phyloP scores from a whole-genome alignment of 2,329 filamentous ascomycete species.

The Penicillium oxalicum region DNA sequence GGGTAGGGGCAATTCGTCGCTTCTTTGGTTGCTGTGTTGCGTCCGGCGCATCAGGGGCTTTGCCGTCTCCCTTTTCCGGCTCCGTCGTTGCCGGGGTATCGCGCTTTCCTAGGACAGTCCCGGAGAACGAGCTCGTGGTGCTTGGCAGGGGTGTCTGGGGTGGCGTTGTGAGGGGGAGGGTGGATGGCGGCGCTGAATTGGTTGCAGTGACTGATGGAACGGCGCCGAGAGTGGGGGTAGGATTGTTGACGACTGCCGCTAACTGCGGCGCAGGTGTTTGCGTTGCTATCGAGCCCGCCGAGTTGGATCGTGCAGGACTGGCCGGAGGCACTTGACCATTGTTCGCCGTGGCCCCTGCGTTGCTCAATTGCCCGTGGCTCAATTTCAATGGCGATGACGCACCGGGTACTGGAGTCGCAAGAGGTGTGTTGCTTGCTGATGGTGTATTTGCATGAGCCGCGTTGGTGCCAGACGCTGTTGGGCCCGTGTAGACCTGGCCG shows the following conservation, averaged over 20 bases:
- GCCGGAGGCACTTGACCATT: slow-evolving; percentile 53
- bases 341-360: slow-evolving; percentile 52
- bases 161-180: slow-evolving; percentile 74
- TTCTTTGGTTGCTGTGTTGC: slow-evolving; percentile 53
- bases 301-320: slow-evolving; percentile 80
- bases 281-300: slow-evolving; percentile 71
- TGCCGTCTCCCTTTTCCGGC: slow-evolving; percentile 41
- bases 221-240: slow-evolving; percentile 69
- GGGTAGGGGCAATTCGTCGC: slow-evolving; percentile 64
- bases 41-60: slow-evolving; percentile 41
- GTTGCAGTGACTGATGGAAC: slow-evolving; percentile 71
- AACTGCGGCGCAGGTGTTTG: slow-evolving; percentile 41
- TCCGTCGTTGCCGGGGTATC: slow-evolving; percentile 39
- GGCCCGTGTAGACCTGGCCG: slow-evolving; percentile 67
- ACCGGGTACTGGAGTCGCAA: slow-evolving; percentile 61
- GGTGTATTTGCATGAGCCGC: slow-evolving; percentile 36
- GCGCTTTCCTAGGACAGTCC: slow-evolving; percentile 50
- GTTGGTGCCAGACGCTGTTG: slow-evolving; percentile 26
- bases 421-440: slow-evolving; percentile 61
- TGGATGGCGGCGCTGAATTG: slow-evolving; percentile 50
- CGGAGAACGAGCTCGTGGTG: slow-evolving; percentile 48
- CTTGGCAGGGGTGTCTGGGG: slow-evolving; percentile 73
- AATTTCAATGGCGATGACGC: slow-evolving; percentile 51
- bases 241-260: slow-evolving; percentile 61
- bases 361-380: slow-evolving; percentile 50